Evolutionary conservation across 2,329 filamentous ascomycete genomes (phyloP).

Genomic region (Alternaria incomplexa): DNA sequence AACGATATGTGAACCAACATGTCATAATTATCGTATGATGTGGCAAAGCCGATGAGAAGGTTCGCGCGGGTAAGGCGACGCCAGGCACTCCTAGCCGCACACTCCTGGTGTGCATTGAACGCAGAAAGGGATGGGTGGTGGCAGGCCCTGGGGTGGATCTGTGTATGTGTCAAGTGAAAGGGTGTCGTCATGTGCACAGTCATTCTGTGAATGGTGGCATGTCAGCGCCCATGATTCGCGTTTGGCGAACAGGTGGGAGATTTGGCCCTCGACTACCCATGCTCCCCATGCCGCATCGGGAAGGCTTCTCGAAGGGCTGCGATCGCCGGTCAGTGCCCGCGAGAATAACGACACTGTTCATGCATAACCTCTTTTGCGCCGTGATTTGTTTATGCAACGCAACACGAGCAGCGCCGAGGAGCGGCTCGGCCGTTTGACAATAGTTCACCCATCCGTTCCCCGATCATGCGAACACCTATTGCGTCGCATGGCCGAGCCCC

Average conservation of each 20-base stretch:
- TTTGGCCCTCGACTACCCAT: neutral
- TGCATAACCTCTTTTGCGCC: slow-evolving; percentile 1
- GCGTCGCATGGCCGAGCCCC: slow-evolving; percentile 13
- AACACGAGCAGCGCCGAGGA: neutral
- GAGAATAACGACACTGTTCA: neutral
- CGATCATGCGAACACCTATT: slow-evolving; percentile 15
- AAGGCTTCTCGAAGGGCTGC: slow-evolving; percentile 30
- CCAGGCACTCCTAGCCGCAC: neutral
- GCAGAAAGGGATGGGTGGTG: neutral
- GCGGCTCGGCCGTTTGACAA: slow-evolving; percentile 29
- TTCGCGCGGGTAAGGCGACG: neutral
- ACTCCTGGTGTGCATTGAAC: neutral
- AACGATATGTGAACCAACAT: neutral
- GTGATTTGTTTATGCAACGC: neutral
- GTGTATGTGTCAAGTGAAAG: slow-evolving; percentile 20
- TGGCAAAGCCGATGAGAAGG: neutral
- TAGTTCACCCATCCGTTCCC: slow-evolving; percentile 31
- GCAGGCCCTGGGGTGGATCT: neutral
- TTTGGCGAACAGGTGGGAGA: slow-evolving; percentile 31
- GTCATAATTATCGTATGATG: neutral
- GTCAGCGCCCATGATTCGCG: slow-evolving; percentile 15
- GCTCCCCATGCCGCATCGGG: slow-evolving; percentile 14
- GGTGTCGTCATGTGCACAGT: slow-evolving; percentile 15
- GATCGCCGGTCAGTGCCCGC: slow-evolving; percentile 16
- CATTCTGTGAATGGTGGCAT: neutral